Base-by-base conservation (phyloP, 345 rosid genomes). In the Hypericum perforatum region DNA sequence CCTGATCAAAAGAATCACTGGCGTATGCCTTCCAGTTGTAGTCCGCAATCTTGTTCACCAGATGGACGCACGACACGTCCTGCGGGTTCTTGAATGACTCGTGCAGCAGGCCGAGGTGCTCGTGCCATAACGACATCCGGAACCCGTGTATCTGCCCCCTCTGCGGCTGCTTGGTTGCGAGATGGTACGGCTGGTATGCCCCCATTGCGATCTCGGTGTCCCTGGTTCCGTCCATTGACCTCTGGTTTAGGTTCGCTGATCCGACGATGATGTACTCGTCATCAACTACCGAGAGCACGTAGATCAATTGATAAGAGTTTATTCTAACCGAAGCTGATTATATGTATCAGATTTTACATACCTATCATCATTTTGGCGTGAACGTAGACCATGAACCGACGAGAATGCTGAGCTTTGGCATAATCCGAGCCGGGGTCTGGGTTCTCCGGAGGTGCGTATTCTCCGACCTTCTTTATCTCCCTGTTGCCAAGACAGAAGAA, bases 281-380 rank as follows among this genome's bases (percentile, higher is more conserved):
- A 57, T 86, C 97, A 67, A 89, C 92, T 85, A 74, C 16, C 68
- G 8, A 41, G 32, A n/a, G 6, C 47, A 12, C 2, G 12, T 12
- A 8, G 45, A 48, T 7, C 8, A 6, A 5, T 8, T 5, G 52
- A 5, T 9, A 13, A 6, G 15, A 8, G 6, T 11, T 14, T 14
- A 14, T 6, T 7, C 11, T 48, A 15, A 13, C 16, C 5, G 9
- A 37, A 2, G 11, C 46, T 37, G 8, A 6, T 45, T 39, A 8
- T 15, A 55, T 11, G 53, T 70, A 39, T 16, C 39, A 3, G n/a
- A 16, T 2, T 0, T 43, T 5, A 44, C 64, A 48, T 69, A 81
- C 94, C 91, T 15, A 86, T 89, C 92, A 89, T 89, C 88, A 74
- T 70, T 72, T 89, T 89, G 3, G 97, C 69, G 62, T 89, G 97